These are phyloP conservation scores for Colletotrichum somersetense DNA, from an alignment of 2,329 filamentous ascomycete species.

Conservation along the genomic window DNA sequence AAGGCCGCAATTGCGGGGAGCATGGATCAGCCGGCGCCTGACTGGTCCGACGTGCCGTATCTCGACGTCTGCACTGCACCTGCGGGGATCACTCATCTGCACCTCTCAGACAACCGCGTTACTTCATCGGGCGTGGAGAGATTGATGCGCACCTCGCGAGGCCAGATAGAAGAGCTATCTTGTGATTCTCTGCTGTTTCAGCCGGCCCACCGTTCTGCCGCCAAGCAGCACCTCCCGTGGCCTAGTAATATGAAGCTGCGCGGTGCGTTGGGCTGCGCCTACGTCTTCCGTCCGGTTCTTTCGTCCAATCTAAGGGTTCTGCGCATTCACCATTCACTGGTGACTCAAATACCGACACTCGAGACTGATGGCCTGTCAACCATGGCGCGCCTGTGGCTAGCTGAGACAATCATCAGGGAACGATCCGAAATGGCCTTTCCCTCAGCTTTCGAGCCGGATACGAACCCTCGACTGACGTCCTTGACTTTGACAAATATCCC, in stretches of 20 bases:
- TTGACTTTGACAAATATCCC: conserved; percentile 68
- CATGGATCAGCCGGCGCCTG: conserved; percentile 30
- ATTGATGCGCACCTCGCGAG: conserved; percentile 58
- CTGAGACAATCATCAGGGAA: conserved; percentile 59
- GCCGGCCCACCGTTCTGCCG: conserved; percentile 1
- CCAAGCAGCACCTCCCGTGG: conserved; percentile 44
- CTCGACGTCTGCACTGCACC: conserved; percentile 46
- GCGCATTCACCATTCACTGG: conserved; percentile 70
- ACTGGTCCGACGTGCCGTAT: conserved; percentile 34
- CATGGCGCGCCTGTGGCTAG: conserved; percentile 54
- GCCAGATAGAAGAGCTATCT: conserved; percentile 65
- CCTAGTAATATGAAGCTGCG: conserved; percentile 51
- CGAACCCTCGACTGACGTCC: conserved; percentile 67
- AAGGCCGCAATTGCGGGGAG: conserved; percentile 45
- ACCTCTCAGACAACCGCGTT: conserved; percentile 64
- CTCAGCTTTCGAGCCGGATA: conserved; percentile 63
- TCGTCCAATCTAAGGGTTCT: conserved; percentile 66
- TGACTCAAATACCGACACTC: conserved; percentile 67
- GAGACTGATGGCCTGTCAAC: conserved; percentile 53
- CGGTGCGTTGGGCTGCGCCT: conserved; percentile 60
- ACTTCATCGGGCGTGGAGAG: conserved; percentile 58
- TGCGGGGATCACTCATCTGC: conserved; percentile 65
- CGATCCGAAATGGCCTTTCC: conserved; percentile 62
- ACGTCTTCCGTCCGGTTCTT: conserved; percentile 65
- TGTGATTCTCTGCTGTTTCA: conserved; percentile 57